These are phyloP conservation scores for Malassezia cuniculi DNA, from an alignment of 1,284 basidiomycete genomes.

Conservation along the genomic window DNA sequence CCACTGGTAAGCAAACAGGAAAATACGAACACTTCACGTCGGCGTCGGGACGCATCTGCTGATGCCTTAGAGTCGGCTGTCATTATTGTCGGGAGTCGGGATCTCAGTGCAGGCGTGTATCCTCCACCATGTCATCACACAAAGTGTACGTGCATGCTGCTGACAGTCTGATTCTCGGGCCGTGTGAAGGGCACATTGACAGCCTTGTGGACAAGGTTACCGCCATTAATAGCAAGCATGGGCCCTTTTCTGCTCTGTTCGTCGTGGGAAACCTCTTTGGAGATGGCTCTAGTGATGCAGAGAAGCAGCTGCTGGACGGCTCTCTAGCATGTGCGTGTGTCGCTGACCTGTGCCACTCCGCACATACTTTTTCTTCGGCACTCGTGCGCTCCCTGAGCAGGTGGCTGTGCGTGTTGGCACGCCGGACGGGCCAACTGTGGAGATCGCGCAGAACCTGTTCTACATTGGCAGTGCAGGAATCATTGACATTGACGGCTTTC, in stretches of 20 bases:
- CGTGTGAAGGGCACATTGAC: constrained; percentile 62
- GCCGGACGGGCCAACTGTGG: not conserved
- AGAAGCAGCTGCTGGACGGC: constrained; percentile 55
- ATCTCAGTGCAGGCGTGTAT: constrained; percentile 3
- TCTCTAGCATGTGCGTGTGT: constrained; percentile 46
- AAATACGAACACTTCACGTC: constrained; percentile 6
- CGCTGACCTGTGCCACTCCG: constrained; percentile 59
- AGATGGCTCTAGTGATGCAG: constrained; percentile 48
- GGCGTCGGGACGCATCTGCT: no score
- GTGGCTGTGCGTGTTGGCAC: constrained; percentile 3
- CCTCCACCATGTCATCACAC: constrained; percentile 4
- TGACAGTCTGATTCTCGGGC: constrained; percentile 68
- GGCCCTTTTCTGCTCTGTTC: constrained; percentile 77
- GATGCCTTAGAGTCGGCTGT: constrained; percentile 8
- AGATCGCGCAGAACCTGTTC: constrained; percentile 20
- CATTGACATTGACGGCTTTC: constrained; percentile 12
- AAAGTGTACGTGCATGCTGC: constrained; percentile 8
- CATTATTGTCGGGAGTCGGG: not conserved
- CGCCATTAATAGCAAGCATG: constrained; percentile 79
- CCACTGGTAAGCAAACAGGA: constrained; percentile 8
- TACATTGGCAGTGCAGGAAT: constrained; percentile 28
- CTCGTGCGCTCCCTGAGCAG: not conserved
- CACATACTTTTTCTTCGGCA: constrained; percentile 83
- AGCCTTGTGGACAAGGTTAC: constrained; percentile 68
- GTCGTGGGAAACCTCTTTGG: constrained; percentile 82